Evolutionary conservation across 208 protist species (phyloP), one percentile per base, ranked within the genome.

Genomic region (Crithidia thermophila): DNA sequence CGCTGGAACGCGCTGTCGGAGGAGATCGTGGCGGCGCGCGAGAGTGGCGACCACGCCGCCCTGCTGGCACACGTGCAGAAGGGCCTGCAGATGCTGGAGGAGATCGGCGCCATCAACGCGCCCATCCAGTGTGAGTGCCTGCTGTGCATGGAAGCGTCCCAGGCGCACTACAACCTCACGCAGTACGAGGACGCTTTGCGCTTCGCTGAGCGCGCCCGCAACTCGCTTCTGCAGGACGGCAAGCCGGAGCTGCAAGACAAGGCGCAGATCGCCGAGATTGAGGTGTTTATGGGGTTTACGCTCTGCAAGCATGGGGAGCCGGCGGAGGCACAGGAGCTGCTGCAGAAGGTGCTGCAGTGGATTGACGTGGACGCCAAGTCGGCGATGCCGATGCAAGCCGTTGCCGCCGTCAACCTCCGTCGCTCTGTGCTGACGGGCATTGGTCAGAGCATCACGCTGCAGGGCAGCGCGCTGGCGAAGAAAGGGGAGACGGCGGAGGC

Each of bases 111-210:
- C 1, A 18, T 78, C 21, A 89, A 84, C 67, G 77, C 91, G 1
- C 91, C 91, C 0, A 90, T 94, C 28, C 91, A 97, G 66, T 94
- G 89, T 51, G 88, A 94, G 72, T 78, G 81, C 10, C 76, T 92
- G 3, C 78, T 97, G 10, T 85, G 81, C 63, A 84, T 97, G 85
- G 88, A 97, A 58, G 89, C 74, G 0, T 69, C 91, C 25, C 91
- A 97, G 79, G 91, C 88, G 16, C 83, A 95, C 67, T 92, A 83
- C 77, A 89, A 94, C 69, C 14, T 84, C 31, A 31, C 46, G 31
- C 52, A 88, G 47, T 91, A 79, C 63, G 84, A 80, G 45, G 65
- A 77, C 27, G 88, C 91, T 0, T 62, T 91, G 18, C 57, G 52
- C 33, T 75, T 36, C 30, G 87, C 85, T 3, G 40, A 84, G 57